Conservation (phyloP, 2,329 filamentous ascomycete genomes). For the Pseudogymnoascus sp. region DNA sequence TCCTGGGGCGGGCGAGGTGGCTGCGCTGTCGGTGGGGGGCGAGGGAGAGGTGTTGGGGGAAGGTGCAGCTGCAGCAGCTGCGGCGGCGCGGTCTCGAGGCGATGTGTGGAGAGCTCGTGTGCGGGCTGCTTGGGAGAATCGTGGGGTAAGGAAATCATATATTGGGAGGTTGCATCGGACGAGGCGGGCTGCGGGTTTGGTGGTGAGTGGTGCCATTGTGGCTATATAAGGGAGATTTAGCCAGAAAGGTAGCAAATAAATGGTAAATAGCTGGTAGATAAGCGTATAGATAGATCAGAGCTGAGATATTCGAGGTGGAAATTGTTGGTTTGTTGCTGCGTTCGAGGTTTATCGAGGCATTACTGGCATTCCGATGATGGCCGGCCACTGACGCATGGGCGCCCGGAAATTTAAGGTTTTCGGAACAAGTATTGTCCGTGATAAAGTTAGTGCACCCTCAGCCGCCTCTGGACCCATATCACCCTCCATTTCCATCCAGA, state of each 20-base stretch:
- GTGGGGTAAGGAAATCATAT: slow-evolving; percentile 37
- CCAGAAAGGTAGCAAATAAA: background rate
- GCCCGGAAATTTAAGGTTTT: background rate
- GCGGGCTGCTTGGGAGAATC: slow-evolving; percentile 23
- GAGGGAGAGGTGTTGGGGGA: slow-evolving; percentile 23
- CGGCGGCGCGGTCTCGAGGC: background rate
- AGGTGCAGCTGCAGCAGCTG: slow-evolving; percentile 13
- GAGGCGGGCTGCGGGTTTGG: slow-evolving; percentile 16
- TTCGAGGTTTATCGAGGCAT: background rate
- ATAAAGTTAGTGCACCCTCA: background rate
- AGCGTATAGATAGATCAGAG: background rate
- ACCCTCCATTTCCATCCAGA: background rate
- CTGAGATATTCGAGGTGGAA: background rate
- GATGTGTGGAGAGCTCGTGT: slow-evolving; percentile 5
- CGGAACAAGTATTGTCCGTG: background rate
- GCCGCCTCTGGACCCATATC: background rate
- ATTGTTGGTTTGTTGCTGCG: background rate
- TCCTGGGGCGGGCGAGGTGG: slow-evolving; percentile 30
- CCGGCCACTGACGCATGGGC: background rate
- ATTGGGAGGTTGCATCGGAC: slow-evolving; percentile 23
- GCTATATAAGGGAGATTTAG: background rate
- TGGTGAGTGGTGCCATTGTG: slow-evolving; percentile 1
- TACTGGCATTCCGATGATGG: background rate
- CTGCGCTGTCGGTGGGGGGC: slow-evolving; percentile 23
- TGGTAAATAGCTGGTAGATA: background rate